Base-by-base conservation (phyloP, 2,329 filamentous ascomycete genomes). In the Aspergillus alliaceus region DNA sequence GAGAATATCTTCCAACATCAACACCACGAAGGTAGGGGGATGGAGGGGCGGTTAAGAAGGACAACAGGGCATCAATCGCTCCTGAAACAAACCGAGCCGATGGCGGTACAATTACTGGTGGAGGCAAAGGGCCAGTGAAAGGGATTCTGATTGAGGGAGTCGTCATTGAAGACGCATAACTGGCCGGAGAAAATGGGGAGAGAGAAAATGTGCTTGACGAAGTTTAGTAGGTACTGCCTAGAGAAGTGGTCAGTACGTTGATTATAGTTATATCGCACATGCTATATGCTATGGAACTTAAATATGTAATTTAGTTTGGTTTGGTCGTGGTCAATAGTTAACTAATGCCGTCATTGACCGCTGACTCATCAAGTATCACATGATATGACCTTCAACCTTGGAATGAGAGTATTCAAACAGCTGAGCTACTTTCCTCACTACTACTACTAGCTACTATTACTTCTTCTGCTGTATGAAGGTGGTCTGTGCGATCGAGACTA, bases 121-220 rank as follows among this genome's bases (percentile, higher is more conserved):
- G 79, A 24, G 93, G 86, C 54, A 97, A 83, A 40, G 90, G 87
- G 63, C 90, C 87, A 69, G 91, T 96, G 73, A 93, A 98, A 58
- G 93, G 93, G 67, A 98, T 96, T 65, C 92, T 88, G 79, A 96
- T 88, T 57, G 91, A 84, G 67, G 88, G 84, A 75, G 85, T 89
- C 75, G 82, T 83, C 86, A 90, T 88, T 71, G 67, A 74, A 61
- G 62, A 66, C 65, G 60, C 72, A 76, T 76, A 66, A 59, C 70
- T 58, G 54, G 37, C 35, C 15, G 24, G n/a, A 24, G 12, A 22
- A 32, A 9, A 32, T 34, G 20, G 15, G 9, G 25, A 14, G 11
- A 12, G 29, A 32, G 15, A 14, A 18, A 27, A 34, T 15, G 22
- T 12, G 22, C 15, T 8, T 7, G 12, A n/a, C n/a, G n/a, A n/a